Evolutionary conservation across 2,329 filamentous ascomycete species (phyloP).

Genomic region (Ophiognomonia clavigignenti-juglandacearum): DNA sequence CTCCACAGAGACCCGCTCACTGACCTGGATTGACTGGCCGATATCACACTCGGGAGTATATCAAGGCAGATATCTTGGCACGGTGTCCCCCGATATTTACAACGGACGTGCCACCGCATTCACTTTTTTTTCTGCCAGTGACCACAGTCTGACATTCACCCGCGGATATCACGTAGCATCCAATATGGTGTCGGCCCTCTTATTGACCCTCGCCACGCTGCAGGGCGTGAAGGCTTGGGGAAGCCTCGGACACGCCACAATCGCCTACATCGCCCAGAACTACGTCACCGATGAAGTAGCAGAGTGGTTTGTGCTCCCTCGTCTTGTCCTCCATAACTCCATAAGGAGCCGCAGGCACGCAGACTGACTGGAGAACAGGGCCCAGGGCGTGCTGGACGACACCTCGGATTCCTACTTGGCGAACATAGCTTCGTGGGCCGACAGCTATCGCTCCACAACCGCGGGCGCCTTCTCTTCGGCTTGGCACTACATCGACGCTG

Average conservation of each 20-base stretch:
- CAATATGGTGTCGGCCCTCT: conserved; percentile 5
- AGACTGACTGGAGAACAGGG: conserved; percentile 12
- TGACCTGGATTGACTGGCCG: too few relatives aligned
- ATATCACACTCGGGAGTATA: too few relatives aligned
- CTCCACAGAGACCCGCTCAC: too few relatives aligned
- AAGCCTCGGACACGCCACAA: conserved; percentile 32
- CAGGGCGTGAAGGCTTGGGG: conserved; percentile 16
- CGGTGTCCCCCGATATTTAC: too few relatives aligned
- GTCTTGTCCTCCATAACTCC: background rate
- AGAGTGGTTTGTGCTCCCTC: conserved; percentile 14
- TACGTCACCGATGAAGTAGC: conserved; percentile 29
- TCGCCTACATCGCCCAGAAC: conserved; percentile 33
- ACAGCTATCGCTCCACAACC: conserved; percentile 40
- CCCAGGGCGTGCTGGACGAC: conserved; percentile 29
- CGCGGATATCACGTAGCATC: too few relatives aligned
- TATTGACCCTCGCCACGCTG: conserved; percentile 10
- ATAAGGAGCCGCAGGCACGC: accelerated
- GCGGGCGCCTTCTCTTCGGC: conserved; percentile 40
- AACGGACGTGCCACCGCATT: too few relatives aligned
- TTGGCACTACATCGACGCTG: conserved; percentile 50
- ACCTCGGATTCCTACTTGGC: conserved; percentile 28
- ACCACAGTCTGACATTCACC: too few relatives aligned
- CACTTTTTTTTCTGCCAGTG: too few relatives aligned
- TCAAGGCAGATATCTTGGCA: too few relatives aligned
- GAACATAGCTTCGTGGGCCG: conserved; percentile 44